phyloP scores from a whole-genome alignment of 768 basidiomycete genomes.

The Termitomyces sp. region DNA sequence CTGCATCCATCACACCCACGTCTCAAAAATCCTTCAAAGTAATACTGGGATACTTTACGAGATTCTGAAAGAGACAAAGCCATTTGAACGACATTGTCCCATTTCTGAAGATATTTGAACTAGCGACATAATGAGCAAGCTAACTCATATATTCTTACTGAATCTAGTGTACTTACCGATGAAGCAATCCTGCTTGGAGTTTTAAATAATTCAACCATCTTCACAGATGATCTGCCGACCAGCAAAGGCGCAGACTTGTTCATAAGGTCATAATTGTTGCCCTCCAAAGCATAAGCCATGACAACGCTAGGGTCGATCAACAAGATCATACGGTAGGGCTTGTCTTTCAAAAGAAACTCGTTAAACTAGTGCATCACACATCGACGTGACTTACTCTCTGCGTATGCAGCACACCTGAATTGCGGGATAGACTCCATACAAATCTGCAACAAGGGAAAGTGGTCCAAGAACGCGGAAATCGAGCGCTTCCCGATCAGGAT shows the following conservation, averaged over 20 bases:
- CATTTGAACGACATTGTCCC: background rate
- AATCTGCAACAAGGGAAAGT: slow-evolving; percentile 6
- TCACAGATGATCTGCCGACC: background rate
- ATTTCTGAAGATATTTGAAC: slow-evolving; percentile 5
- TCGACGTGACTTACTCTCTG: background rate
- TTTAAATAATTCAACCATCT: background rate
- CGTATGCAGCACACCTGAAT: slow-evolving; percentile 1
- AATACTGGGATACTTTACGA: background rate
- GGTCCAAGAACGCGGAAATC: slow-evolving; percentile 3
- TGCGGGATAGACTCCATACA: slow-evolving; percentile 3
- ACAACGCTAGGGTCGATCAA: background rate
- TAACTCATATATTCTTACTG: background rate
- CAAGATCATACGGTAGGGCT: background rate
- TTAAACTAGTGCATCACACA: background rate
- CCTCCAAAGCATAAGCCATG: slow-evolving; percentile 4
- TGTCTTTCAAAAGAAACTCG: background rate
- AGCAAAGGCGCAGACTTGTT: slow-evolving; percentile 5
- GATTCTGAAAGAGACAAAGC: background rate
- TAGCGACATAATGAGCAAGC: background rate
- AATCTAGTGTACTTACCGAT: slow-evolving; percentile 1
- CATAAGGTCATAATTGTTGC: slow-evolving; percentile 1
- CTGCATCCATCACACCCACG: background rate
- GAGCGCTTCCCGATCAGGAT: slow-evolving; percentile 4
- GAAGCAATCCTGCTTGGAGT: background rate
- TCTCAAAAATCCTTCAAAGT: accelerated